Evolutionary conservation across 2,329 filamentous ascomycete genomes (phyloP).

Genomic region (Polytolypa hystricis): DNA sequence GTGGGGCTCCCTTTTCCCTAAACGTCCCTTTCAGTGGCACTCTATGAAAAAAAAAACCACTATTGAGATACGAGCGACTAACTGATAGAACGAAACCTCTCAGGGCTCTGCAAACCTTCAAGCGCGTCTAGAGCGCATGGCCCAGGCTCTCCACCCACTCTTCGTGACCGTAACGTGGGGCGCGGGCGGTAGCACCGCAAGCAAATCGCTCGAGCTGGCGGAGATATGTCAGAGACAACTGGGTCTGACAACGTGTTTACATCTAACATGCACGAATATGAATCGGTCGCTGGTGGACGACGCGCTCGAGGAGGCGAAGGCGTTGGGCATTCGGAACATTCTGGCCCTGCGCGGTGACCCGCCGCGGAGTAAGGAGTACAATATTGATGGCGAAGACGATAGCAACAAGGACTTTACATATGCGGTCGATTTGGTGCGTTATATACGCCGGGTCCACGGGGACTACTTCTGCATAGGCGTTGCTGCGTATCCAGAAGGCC

Average conservation of each 20-base stretch:
- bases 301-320: slow-evolving; percentile 81
- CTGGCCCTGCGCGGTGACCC: slow-evolving; percentile 85
- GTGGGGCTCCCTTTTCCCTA: slow-evolving; percentile 28
- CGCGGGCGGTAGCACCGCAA: slow-evolving; percentile 81
- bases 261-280: slow-evolving; percentile 98
- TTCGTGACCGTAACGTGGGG: slow-evolving; percentile 99
- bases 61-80: too few species aligned
- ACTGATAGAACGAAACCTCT: too few species aligned
- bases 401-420: slow-evolving; percentile 72
- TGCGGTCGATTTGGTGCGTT: slow-evolving; percentile 78
- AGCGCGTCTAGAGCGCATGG: slow-evolving; percentile 88
- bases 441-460: slow-evolving; percentile 75
- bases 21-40: too few species aligned
- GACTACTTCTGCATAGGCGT: slow-evolving; percentile 97
- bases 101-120: slow-evolving; percentile 85
- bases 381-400: slow-evolving; percentile 49
- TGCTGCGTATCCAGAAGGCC: slow-evolving; percentile 88
- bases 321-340: slow-evolving; percentile 84
- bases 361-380: slow-evolving; percentile 79
- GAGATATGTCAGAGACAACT: slow-evolving; percentile 90
- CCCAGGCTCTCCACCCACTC: slow-evolving; percentile 74
- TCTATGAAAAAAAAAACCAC: too few species aligned
- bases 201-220: slow-evolving; percentile 84
- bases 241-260: slow-evolving; percentile 85
- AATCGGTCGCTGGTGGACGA: slow-evolving; percentile 74